These are phyloP conservation scores for Pythium monospermum DNA, from an alignment of 352 stramenopile genomes.

Conservation along the genomic window DNA sequence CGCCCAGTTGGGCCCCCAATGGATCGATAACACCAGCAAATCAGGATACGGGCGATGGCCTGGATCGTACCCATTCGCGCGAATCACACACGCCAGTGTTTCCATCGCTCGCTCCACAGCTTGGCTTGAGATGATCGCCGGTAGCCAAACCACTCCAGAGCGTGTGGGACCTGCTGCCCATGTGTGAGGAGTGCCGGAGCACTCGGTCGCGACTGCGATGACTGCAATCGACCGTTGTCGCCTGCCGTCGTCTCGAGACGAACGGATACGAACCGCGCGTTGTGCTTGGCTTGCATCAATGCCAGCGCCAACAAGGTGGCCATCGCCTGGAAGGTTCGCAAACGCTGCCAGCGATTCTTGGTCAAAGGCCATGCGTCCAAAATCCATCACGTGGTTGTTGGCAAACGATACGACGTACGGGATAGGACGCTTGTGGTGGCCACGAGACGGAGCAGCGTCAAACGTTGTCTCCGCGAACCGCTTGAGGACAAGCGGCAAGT, in stretches of 20 bases:
- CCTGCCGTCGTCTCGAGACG: background rate
- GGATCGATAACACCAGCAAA: constrained; percentile 33
- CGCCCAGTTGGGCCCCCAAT: constrained; percentile 40
- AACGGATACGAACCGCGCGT: constrained; percentile 16
- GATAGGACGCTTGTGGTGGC: constrained; percentile 8
- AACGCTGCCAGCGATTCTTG: constrained; percentile 27
- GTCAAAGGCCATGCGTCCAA: constrained; percentile 33
- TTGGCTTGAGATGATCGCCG: constrained; percentile 11
- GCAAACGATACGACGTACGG: constrained; percentile 38
- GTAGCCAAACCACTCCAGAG: constrained; percentile 29
- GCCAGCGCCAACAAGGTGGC: constrained; percentile 23
- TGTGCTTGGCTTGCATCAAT: constrained; percentile 19
- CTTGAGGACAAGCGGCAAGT: constrained; percentile 15
- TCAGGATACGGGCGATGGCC: constrained; percentile 12
- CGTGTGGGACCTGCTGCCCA: constrained; percentile 25
- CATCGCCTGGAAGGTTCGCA: constrained; percentile 14
- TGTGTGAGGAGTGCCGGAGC: constrained; percentile 24
- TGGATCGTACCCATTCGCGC: constrained; percentile 15
- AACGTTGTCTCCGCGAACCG: constrained; percentile 18
- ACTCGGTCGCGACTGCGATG: constrained; percentile 26
- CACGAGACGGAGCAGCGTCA: background rate
- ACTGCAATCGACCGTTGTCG: constrained; percentile 16
- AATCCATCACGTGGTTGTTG: constrained; percentile 45
- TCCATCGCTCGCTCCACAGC: constrained; percentile 3
- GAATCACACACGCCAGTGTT: constrained; percentile 12